A percentile compares a stretch with the other conserved stretches of the same genome.
Conservation (phyloP, 345 rosid species). For the Acer negundo region DNA sequence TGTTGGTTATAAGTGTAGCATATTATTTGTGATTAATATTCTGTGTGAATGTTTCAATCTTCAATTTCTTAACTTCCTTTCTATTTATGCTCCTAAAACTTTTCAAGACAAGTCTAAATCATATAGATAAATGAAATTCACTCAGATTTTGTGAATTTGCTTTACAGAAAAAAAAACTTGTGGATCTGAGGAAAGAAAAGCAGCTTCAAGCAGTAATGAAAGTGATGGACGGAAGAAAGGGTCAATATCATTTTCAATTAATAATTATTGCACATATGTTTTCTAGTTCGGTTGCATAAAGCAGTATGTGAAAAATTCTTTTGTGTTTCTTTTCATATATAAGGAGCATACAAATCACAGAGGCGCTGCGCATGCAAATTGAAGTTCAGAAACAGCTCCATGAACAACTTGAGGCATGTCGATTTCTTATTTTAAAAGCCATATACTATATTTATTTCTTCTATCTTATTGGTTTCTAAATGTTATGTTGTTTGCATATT, state of each 20-base stretch:
- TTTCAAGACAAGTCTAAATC: not conserved
- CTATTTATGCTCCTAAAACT: not conserved
- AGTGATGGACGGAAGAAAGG: conserved; percentile 58
- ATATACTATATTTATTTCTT: not conserved
- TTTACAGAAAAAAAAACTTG: conserved; percentile 50
- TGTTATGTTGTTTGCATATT: conserved; percentile 7
- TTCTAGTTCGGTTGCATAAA: conserved; percentile 15
- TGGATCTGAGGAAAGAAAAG: conserved; percentile 64
- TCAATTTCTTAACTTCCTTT: not conserved
- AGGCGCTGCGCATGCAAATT: conserved; percentile 79
- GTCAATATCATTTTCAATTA: conserved; percentile 33
- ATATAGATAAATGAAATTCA: not conserved
- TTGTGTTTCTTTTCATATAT: conserved; percentile 7
- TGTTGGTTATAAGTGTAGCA: not conserved
- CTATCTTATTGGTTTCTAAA: not conserved
- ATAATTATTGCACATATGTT: not conserved
- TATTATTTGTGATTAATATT: not conserved
- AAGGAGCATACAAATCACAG: conserved; percentile 62
- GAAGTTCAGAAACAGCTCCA: conserved; percentile 88
- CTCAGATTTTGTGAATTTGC: not conserved
- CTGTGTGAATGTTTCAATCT: not conserved
- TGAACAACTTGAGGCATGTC: conserved; percentile 83
- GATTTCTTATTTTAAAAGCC: not conserved
- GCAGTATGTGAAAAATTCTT: not conserved
- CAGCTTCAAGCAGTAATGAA: conserved; percentile 45